Base-by-base conservation (phyloP, 176 grass and related monocot genomes). In the Avena eriantha region DNA sequence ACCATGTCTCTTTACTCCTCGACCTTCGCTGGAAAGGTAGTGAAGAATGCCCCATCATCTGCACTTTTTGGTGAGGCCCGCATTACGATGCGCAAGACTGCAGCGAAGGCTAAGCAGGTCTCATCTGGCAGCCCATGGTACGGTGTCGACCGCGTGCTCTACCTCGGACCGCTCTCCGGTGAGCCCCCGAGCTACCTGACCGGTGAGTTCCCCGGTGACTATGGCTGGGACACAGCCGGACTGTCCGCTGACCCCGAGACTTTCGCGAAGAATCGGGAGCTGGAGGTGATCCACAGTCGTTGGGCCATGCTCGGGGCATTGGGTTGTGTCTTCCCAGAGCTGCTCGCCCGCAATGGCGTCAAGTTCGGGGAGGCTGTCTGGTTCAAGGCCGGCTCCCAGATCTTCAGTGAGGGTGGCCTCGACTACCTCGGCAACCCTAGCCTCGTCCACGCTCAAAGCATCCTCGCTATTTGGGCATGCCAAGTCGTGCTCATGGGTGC, bases 331-430 rank as follows among this genome's bases (percentile, higher is more conserved):
- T 75, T 75, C 1, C 72, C 72, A 0, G 43, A 73, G 12, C 45
- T 73, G 2, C 43, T 73, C 5, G 70, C 70, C 6, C 70, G 70
- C 5, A 73, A 73, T 8, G 43, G 43, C 2, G 5, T 73, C n/a
- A 73, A 73, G 21, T 73, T 73, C 0, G 70, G 43, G 2, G 70
- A 73, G 41, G 70, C 43, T 4, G 41, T 73, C 0, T 73, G 69
- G 69, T 73, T 73, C 41, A 73, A 73, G 69, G 69, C 69, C 0
- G 69, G 69, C 39, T 73, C 69, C 21, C 41, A 73, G 19, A 73
- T 73, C 11, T 73, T 73, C 12, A 73, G 69, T 47, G 69, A 73
- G 5, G 69, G 21, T 14, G 69, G 69, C n/a, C 69, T 73, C 5
- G 69, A 73, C 69, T 47, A 73, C 41, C 69, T 73, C 1, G 41